Evolutionary conservation across 768 basidiomycete species (phyloP).

Genomic region (Rhodocollybia butyracea): DNA sequence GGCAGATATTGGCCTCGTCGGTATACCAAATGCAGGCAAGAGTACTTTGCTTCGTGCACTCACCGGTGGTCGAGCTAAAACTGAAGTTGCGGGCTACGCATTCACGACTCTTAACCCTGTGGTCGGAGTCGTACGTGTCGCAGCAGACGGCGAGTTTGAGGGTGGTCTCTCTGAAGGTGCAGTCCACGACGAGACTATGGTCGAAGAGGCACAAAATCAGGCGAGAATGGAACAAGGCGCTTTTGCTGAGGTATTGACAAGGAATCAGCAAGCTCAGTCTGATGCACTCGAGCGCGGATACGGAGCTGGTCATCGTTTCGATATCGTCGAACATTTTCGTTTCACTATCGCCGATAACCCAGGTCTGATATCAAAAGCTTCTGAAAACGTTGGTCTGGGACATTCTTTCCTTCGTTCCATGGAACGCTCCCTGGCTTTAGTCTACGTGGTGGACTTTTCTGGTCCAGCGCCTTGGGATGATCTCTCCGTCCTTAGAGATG

Average conservation of each 20-base stretch:
- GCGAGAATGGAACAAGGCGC: slow-evolving; percentile 50
- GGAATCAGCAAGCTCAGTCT: slow-evolving; percentile 35
- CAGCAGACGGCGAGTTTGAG: slow-evolving; percentile 73
- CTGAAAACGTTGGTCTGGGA: slow-evolving; percentile 88
- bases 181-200: slow-evolving; percentile 64
- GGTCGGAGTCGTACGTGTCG: slow-evolving; percentile 84
- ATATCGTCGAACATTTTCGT: slow-evolving; percentile 70
- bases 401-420: slow-evolving; percentile 92
- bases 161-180: slow-evolving; percentile 47
- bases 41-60: slow-evolving; percentile 89
- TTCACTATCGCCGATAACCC: slow-evolving; percentile 98
- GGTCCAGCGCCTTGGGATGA: slow-evolving; percentile 75
- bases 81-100: slow-evolving; percentile 84
- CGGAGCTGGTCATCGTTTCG: slow-evolving; percentile 49
- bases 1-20: slow-evolving; percentile 94
- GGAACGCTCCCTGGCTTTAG: slow-evolving; percentile 86
- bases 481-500: slow-evolving; percentile 66
- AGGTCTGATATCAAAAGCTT: slow-evolving; percentile 81
- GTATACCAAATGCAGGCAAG: slow-evolving; percentile 93
- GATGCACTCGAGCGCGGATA: slow-evolving; percentile 9
- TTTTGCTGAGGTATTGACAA: slow-evolving; percentile 45
- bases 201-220: slow-evolving; percentile 47
- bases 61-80: slow-evolving; percentile 80
- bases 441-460: slow-evolving; percentile 90
- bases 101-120: slow-evolving; percentile 97